These are phyloP conservation scores for Brassica cretica DNA, from an alignment of 345 rosid genomes.

Conservation along the genomic window DNA sequence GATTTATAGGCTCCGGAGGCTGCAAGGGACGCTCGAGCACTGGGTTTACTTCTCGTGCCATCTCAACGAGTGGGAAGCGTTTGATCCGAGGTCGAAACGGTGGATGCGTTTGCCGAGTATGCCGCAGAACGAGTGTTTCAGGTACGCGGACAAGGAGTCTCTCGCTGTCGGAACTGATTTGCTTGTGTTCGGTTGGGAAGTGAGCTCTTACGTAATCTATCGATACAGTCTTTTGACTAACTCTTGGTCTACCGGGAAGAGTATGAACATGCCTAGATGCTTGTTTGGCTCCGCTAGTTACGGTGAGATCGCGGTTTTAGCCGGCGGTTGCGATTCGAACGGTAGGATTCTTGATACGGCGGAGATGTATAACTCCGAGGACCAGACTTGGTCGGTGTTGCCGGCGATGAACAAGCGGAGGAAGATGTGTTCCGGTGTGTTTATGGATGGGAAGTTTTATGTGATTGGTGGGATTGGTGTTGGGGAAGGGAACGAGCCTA, in stretches of 20 bases:
- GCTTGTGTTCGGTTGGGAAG: slow-evolving; percentile 64
- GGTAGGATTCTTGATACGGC: slow-evolving; percentile 58
- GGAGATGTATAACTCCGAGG: slow-evolving; percentile 68
- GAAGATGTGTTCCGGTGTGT: slow-evolving; percentile 76
- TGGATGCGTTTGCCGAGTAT: slow-evolving; percentile 77
- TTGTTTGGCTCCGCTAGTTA: slow-evolving; percentile 75
- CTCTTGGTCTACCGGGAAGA: slow-evolving; percentile 51
- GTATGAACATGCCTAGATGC: slow-evolving; percentile 65
- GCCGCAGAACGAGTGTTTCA: slow-evolving; percentile 53
- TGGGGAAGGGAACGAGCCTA: slow-evolving; percentile 37
- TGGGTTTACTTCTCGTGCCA: slow-evolving; percentile 85
- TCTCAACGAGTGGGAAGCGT: slow-evolving; percentile 73
- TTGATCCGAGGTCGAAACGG: slow-evolving; percentile 56
- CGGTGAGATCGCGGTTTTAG: slow-evolving; percentile 66
- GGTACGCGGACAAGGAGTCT: slow-evolving; percentile 45
- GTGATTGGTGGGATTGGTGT: slow-evolving; percentile 70
- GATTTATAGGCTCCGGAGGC: slow-evolving; percentile 51
- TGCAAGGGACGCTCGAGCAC: slow-evolving; percentile 53
- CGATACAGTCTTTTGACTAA: slow-evolving; percentile 55
- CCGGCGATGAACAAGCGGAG: slow-evolving; percentile 68
- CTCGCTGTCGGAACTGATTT: slow-evolving; percentile 67
- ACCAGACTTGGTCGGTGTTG: slow-evolving; percentile 54
- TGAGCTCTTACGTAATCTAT: slow-evolving; percentile 42
- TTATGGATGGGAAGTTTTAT: slow-evolving; percentile 33
- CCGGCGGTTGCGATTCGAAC: slow-evolving; percentile 71